Evolutionary conservation across 108 stramenopile genomes (phyloP), one percentile per base, ranked within the genome.

Genomic region (Conticribra weissflogii): DNA sequence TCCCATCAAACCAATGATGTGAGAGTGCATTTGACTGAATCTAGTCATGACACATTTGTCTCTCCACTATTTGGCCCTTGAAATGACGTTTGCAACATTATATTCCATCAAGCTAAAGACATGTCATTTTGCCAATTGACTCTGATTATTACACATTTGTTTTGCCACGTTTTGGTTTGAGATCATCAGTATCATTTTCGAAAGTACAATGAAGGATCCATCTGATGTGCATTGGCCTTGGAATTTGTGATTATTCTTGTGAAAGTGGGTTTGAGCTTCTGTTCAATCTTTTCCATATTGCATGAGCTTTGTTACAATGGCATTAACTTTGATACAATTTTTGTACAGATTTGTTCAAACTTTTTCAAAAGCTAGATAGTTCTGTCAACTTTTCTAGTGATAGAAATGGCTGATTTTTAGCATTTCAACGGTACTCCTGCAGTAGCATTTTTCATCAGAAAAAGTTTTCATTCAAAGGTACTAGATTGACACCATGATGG

Each of bases 1-100:
- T 93, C 86, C 94, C 94, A 96, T 54, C 91, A 80, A 59, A 77
- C 82, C 56, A 96, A 64, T 52, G 87, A 87, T 59, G 93, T 55
- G 5, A 78, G 68, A 5, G 86, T 85, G 16, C 94, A n/a, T 92
- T 9, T 93, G 59, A 49, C 88, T 77, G 17, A 86, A 86, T 17
- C 87, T 89, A 2, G 88, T 88, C 2, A 93, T 66, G 0, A 77
- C 87, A 65, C 94, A 96, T 34, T 85, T 76, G 76, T 93, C 92
- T 24, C 88, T 76, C 94, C 94, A 96, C 23, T 93, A 51, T 71
- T 90, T 89, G 17, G 67, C 68, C 78, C 87, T 72, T n/a, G 93
- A 55, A 71, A n/a, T n/a, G n/a, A n/a, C n/a, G n/a, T n/a, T n/a
- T n/a, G n/a, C n/a, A n/a, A n/a, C n/a, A n/a, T n/a, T n/a, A n/a